These are phyloP conservation scores for Sporodiniella umbellata DNA, from an alignment of 371 early-diverging fungal genomes.

Conservation along the genomic window DNA sequence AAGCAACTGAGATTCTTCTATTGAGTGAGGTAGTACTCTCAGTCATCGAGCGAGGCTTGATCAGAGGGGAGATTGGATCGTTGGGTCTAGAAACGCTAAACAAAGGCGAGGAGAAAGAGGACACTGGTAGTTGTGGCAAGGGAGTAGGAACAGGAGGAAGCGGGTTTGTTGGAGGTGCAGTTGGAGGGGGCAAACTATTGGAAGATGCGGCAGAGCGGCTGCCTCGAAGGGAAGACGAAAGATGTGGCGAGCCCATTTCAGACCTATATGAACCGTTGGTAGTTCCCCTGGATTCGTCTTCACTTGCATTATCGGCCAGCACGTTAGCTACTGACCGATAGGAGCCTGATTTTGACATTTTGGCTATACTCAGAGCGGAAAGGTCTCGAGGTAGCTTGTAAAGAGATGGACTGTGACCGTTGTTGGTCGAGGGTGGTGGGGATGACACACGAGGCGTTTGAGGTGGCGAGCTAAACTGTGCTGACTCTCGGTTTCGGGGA, in stretches of 20 bases:
- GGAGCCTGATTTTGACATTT: conserved; percentile 33
- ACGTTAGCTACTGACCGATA: conserved; percentile 18
- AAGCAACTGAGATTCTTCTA: conserved; percentile 19
- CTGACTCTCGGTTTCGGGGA: conserved; percentile 19
- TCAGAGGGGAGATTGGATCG: conserved; percentile 8
- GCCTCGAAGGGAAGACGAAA: conserved; percentile 16
- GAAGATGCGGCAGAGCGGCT: conserved; percentile 6
- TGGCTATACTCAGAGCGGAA: conserved; percentile 24
- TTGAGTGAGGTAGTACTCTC: conserved; percentile 12
- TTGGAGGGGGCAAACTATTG: conserved; percentile 29
- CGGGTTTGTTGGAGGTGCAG: conserved; percentile 49
- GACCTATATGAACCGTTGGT: conserved; percentile 22
- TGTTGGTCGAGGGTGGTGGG: conserved; percentile 6
- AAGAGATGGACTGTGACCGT: conserved; percentile 12
- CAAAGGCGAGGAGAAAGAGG: conserved; percentile 8
- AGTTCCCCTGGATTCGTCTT: conserved; percentile 20
- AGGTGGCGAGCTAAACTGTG: conserved; percentile 33
- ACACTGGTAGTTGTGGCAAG: conserved; percentile 24
- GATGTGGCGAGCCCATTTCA: conserved; percentile 8
- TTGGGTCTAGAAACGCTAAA: background rate
- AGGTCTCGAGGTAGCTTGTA: conserved; percentile 26
- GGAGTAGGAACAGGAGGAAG: conserved; percentile 48
- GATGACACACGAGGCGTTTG: conserved; percentile 39
- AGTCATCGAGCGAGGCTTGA: background rate
- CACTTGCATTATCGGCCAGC: conserved; percentile 6